Evolutionary conservation across 139 green algal genomes (phyloP).

Genomic region (Volvox africanus): DNA sequence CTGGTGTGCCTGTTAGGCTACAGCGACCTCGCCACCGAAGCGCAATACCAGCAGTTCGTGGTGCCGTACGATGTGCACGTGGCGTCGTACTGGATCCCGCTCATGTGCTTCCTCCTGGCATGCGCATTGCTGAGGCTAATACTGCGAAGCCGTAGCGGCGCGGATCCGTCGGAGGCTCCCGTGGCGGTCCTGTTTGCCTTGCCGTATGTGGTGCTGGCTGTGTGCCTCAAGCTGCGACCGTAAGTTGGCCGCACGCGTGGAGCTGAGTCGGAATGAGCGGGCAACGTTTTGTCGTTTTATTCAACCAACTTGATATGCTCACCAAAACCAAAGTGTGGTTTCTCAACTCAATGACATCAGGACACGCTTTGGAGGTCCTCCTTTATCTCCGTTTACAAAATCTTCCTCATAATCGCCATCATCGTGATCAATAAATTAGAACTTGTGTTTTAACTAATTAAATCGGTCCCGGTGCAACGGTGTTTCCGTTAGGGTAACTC

Average conservation of each 20-base stretch:
- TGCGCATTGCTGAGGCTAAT: background rate
- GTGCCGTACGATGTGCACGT: conserved; percentile 1
- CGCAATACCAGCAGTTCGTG: background rate
- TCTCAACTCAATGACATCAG: no score
- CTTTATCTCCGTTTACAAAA: no score
- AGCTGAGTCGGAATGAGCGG: no score
- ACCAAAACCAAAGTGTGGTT: no score
- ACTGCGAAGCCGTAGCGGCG: background rate
- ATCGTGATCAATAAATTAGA: no score
- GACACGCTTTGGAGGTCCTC: no score
- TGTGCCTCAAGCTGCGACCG: background rate
- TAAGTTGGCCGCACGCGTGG: background rate
- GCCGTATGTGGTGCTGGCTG: background rate
- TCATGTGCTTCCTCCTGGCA: conserved; percentile 1
- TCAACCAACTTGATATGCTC: no score
- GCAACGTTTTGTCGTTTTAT: no score
- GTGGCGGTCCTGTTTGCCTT: background rate
- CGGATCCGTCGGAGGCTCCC: background rate
- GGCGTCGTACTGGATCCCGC: conserved; percentile 1
- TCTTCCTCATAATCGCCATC: no score
- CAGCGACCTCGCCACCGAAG: background rate
- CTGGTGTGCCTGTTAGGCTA: conserved; percentile 6
- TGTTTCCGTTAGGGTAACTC: no score
- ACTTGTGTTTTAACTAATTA: no score
- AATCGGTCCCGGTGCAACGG: no score